Conservation (phyloP, 2,329 filamentous ascomycete genomes). For the Exserohilum turcica region DNA sequence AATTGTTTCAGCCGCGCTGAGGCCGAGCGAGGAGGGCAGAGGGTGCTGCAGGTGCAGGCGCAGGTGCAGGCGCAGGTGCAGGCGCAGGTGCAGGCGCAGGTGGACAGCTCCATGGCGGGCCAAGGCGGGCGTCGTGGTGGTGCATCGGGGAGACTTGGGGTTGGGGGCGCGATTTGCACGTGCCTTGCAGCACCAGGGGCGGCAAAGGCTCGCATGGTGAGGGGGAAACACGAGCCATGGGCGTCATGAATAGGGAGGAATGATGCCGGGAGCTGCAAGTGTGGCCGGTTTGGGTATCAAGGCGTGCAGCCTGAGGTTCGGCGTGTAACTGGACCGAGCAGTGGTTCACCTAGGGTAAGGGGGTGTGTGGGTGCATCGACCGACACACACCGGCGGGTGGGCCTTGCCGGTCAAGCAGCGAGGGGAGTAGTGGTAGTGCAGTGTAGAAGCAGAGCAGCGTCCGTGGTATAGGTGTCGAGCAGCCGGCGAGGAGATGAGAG, state of each 20-base stretch:
- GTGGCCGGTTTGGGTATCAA: constrained; percentile 35
- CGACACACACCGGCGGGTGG: constrained; percentile 23
- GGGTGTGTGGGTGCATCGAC: too few species aligned
- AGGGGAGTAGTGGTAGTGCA: too few species aligned
- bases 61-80: background rate
- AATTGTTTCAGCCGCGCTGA: constrained; percentile 28
- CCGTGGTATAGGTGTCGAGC: too few species aligned
- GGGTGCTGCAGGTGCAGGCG: too few species aligned
- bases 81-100: background rate
- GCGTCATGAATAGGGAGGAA: constrained; percentile 27
- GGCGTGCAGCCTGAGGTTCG: constrained; percentile 23
- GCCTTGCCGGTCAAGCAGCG: constrained; percentile 7
- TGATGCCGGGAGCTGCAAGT: constrained; percentile 38
- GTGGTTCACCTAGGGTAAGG: constrained; percentile 28
- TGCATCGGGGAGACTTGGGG: constrained; percentile 10
- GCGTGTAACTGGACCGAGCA: constrained; percentile 35
- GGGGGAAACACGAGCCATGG: constrained; percentile 19
- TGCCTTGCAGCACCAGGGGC: constrained; percentile 29
- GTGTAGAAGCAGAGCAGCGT: too few species aligned
- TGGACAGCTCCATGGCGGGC: constrained; percentile 1
- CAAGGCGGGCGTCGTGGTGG: constrained; percentile 3
- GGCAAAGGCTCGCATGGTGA: constrained; percentile 17
- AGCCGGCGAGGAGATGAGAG: too few species aligned
- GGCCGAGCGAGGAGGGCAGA: background rate
- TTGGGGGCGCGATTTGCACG: constrained; percentile 25